Evolutionary conservation across 2,329 filamentous ascomycete species (phyloP).

Genomic region (Nectriaceae sp.): DNA sequence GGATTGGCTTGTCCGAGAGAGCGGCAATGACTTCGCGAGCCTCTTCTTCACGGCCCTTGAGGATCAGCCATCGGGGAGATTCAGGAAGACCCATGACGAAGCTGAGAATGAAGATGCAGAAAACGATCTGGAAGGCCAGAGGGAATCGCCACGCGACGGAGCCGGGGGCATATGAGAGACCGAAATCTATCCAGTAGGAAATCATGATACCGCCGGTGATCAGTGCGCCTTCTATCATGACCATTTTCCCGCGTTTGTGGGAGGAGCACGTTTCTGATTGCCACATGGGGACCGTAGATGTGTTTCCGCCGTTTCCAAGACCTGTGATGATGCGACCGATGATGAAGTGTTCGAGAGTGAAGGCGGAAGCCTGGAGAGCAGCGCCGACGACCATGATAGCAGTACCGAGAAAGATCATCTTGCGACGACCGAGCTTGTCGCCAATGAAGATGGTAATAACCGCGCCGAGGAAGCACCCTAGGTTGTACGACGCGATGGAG

Average conservation of each 20-base stretch:
- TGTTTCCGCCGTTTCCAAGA: slow-evolving; percentile 58
- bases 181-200: slow-evolving; percentile 63
- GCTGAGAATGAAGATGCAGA: slow-evolving; percentile 58
- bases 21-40: slow-evolving; percentile 50
- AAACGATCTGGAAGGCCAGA: slow-evolving; percentile 55
- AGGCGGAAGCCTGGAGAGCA: slow-evolving; percentile 58
- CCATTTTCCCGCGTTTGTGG: slow-evolving; percentile 60
- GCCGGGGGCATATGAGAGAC: slow-evolving; percentile 50
- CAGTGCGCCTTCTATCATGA: slow-evolving; percentile 61
- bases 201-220: slow-evolving; percentile 60
- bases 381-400: slow-evolving; percentile 60
- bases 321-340: slow-evolving; percentile 61
- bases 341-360: slow-evolving; percentile 56
- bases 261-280: slow-evolving; percentile 60
- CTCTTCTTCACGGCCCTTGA: slow-evolving; percentile 49
- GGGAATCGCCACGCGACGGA: slow-evolving; percentile 59
- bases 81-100: slow-evolving; percentile 57
- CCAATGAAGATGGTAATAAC: slow-evolving; percentile 68
- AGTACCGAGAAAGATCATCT: slow-evolving; percentile 61
- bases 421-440: slow-evolving; percentile 60
- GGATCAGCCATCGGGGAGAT: slow-evolving; percentile 51
- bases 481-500: slow-evolving; percentile 56
- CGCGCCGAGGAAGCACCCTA: slow-evolving; percentile 65
- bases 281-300: slow-evolving; percentile 61
- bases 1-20: slow-evolving; percentile 54